phyloP scores from a whole-genome alignment of 257 asterid species.

The Thymus mandschuricus region DNA sequence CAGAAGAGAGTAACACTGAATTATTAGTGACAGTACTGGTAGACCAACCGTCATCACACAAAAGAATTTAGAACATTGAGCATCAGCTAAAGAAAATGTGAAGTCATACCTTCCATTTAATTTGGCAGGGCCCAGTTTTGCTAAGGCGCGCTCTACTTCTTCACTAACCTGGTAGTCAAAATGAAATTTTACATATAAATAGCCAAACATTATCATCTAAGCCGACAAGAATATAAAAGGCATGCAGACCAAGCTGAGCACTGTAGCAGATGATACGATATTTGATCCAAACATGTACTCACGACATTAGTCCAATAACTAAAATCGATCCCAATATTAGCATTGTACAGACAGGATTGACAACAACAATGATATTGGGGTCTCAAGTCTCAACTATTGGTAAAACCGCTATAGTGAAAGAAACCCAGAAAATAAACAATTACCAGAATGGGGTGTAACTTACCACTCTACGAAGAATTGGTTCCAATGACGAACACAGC shows the following conservation, averaged over 20 bases:
- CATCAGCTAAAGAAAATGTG: constrained; percentile 22
- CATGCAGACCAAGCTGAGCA: constrained; percentile 2
- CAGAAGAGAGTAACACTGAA: constrained; percentile 11
- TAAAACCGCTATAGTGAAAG: not conserved
- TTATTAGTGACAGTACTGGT: constrained; percentile 7
- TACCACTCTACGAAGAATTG: constrained; percentile 97
- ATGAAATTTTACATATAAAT: constrained; percentile 20
- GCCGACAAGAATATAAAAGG: constrained; percentile 7
- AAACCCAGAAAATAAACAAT: constrained; percentile 16
- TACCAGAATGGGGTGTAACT: constrained; percentile 38
- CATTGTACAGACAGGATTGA: not conserved
- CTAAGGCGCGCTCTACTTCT: constrained; percentile 98
- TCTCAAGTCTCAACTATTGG: constrained; percentile 3
- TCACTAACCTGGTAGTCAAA: constrained; percentile 82
- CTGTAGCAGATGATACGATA: not conserved
- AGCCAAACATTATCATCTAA: constrained; percentile 10
- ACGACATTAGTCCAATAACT: not conserved
- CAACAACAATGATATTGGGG: constrained; percentile 1
- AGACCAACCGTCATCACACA: constrained; percentile 14
- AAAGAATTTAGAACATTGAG: constrained; percentile 21
- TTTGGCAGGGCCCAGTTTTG: constrained; percentile 79
- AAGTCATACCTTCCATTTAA: constrained; percentile 67
- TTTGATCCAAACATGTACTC: not conserved
- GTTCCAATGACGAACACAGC: constrained; percentile 95
- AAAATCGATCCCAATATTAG: constrained; percentile 16